A percentile compares a stretch with the other conserved stretches of the same genome.
Conservation (phyloP, 2,329 filamentous ascomycete genomes). For the Diaporthe vaccinii region DNA sequence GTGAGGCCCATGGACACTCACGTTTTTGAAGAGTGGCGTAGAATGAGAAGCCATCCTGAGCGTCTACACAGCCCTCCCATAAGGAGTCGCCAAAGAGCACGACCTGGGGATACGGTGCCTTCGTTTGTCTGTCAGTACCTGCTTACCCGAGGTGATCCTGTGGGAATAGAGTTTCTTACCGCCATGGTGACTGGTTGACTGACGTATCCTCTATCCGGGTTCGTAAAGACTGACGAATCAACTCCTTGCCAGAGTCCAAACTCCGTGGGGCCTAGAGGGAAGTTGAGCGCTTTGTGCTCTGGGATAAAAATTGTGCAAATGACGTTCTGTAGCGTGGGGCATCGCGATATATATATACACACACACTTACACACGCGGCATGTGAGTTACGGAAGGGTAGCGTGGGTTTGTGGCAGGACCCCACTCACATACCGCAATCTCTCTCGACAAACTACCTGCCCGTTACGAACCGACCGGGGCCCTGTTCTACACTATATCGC, state of each 20-base stretch:
- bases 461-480: conserved; percentile 14
- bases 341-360: conserved; percentile 7
- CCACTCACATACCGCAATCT: conserved; percentile 24
- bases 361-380: neutral
- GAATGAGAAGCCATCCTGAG: conserved; percentile 79
- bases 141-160: neutral
- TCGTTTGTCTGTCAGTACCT: neutral
- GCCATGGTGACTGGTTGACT: conserved; percentile 32
- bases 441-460: conserved; percentile 9
- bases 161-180: conserved; percentile 15
- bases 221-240: neutral
- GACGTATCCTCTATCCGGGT: neutral
- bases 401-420: conserved; percentile 21
- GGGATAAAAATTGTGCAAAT: neutral
- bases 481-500: neutral
- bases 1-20: conserved; percentile 54
- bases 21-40: conserved; percentile 78
- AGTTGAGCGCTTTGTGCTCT: neutral
- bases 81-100: conserved; percentile 94
- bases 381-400: conserved; percentile 1
- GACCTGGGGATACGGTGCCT: conserved; percentile 77
- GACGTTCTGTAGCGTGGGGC: conserved; percentile 25
- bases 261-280: neutral
- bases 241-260: neutral
- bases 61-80: conserved; percentile 75